These are phyloP conservation scores for Colletotrichum tropicale DNA, from an alignment of 2,329 filamentous ascomycete species.

Conservation along the genomic window DNA sequence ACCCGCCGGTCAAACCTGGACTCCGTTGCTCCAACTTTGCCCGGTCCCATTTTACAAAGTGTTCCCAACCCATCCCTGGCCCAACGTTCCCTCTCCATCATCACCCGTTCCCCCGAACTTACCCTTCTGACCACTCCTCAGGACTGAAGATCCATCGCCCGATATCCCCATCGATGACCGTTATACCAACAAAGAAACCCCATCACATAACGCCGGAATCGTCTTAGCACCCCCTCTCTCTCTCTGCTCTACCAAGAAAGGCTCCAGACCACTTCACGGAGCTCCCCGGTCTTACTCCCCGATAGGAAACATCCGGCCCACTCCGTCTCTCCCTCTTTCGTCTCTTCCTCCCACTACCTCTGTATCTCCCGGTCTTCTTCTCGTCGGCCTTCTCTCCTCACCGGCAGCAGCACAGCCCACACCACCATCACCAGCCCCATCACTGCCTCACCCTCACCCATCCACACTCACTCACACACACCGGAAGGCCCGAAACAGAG, in stretches of 20 bases:
- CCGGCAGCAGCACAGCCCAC: neutral
- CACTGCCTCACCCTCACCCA: neutral
- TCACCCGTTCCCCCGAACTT: neutral
- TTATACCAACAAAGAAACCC: conserved; percentile 9
- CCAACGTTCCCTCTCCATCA: neutral
- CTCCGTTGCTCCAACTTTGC: neutral
- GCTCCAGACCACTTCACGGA: neutral
- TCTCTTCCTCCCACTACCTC: neutral
- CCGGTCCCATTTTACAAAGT: neutral
- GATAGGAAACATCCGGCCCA: neutral
- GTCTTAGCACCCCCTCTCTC: neutral
- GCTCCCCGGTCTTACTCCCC: neutral
- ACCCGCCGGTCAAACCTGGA: conserved; percentile 2
- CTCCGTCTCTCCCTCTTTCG: neutral
- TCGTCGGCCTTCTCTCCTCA: neutral
- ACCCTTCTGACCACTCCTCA: neutral
- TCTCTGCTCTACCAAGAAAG: neutral
- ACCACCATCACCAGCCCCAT: neutral
- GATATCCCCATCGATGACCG: conserved; percentile 6
- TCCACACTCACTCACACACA: neutral
- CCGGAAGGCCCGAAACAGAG: neutral
- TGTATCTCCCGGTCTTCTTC: neutral
- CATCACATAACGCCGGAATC: neutral
- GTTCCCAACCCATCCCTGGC: neutral
- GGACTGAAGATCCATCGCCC: neutral